phyloP scores from a whole-genome alignment of 2,329 filamentous ascomycete genomes.

The Talaromyces sp. region DNA sequence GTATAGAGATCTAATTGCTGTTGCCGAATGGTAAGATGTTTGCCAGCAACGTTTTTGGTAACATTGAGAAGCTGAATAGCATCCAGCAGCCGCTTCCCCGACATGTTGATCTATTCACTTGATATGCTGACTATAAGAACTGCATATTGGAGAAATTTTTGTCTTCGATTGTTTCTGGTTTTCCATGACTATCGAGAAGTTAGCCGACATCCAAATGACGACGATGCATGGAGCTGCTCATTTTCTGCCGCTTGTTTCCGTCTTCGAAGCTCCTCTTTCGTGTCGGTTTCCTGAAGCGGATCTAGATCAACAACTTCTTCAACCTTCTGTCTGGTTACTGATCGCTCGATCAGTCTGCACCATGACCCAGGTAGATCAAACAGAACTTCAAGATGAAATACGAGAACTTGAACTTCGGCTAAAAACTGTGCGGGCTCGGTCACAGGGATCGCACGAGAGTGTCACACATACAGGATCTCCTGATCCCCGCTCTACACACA shows the following conservation, averaged over 20 bases:
- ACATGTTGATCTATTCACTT: conserved; percentile 39
- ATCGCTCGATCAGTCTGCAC: background rate
- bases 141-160: background rate
- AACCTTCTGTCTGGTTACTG: background rate
- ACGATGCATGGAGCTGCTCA: background rate
- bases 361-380: conserved; percentile 8
- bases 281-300: background rate
- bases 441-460: conserved; percentile 28
- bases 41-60: conserved; percentile 63
- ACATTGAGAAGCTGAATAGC: conserved; percentile 66
- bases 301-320: background rate
- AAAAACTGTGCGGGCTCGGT: conserved; percentile 42
- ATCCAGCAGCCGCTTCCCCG: conserved; percentile 64
- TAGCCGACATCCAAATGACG: background rate
- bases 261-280: background rate
- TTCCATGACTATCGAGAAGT: background rate
- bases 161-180: background rate
- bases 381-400: conserved; percentile 38
- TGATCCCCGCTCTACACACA: conserved; percentile 12
- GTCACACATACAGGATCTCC: conserved; percentile 5
- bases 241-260: conserved; percentile 19
- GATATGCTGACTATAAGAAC: background rate
- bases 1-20: conserved; percentile 61
- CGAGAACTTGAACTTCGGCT: conserved; percentile 48
- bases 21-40: conserved; percentile 57